Evolutionary conservation across 2,329 filamentous ascomycete species (phyloP).

Genomic region (Clarireedia sp.): DNA sequence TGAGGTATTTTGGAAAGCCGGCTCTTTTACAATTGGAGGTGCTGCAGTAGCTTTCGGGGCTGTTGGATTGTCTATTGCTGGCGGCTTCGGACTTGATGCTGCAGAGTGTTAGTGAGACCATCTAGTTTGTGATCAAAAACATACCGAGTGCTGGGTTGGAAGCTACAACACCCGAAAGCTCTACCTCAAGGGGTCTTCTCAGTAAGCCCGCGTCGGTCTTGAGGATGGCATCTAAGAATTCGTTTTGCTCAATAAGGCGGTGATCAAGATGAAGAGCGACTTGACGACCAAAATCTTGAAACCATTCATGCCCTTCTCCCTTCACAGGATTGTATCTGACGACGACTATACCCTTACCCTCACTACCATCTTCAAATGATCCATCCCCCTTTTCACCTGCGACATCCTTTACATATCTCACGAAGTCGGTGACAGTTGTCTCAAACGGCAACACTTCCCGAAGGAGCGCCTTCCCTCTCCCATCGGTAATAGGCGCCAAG

Average conservation of each 20-base stretch:
- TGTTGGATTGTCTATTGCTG: not conserved
- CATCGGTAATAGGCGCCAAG: slow-evolving; percentile 65
- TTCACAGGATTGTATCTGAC: slow-evolving; percentile 62
- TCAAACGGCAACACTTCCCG: slow-evolving; percentile 51
- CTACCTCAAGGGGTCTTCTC: slow-evolving; percentile 57
- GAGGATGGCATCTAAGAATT: slow-evolving; percentile 85
- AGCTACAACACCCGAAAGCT: slow-evolving; percentile 25
- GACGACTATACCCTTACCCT: slow-evolving; percentile 66
- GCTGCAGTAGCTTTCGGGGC: slow-evolving; percentile 3
- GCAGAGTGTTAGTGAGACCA: not conserved
- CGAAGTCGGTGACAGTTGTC: slow-evolving; percentile 67
- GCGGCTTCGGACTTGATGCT: slow-evolving; percentile 8
- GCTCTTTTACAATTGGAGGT: slow-evolving; percentile 9
- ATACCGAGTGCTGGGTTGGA: slow-evolving; percentile 27
- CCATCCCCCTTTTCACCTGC: slow-evolving; percentile 67
- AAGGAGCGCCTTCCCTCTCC: slow-evolving; percentile 72
- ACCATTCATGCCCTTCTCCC: slow-evolving; percentile 53
- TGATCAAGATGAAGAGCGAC: slow-evolving; percentile 70
- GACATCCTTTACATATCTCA: slow-evolving; percentile 65
- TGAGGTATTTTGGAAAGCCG: not conserved
- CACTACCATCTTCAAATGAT: slow-evolving; percentile 53
- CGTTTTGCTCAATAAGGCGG: slow-evolving; percentile 77
- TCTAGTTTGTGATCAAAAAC: not conserved
- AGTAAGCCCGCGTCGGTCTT: slow-evolving; percentile 68
- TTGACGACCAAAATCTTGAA: slow-evolving; percentile 56